Conservation (phyloP, 2,329 filamentous ascomycete genomes). For the Fusarium nelsonii region DNA sequence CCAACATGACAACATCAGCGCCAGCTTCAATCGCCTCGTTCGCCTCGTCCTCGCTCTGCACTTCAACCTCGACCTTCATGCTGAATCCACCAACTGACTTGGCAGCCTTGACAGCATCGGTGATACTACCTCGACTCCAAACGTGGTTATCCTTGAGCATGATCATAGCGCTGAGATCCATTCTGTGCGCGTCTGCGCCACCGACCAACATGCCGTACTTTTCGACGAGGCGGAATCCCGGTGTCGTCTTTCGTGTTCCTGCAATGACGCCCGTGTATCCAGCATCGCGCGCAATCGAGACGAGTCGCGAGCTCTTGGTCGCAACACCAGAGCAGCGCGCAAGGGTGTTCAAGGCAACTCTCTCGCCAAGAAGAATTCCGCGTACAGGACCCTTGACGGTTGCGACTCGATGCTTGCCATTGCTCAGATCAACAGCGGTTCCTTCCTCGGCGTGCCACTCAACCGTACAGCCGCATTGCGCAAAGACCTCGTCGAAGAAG, state of each 20-base stretch:
- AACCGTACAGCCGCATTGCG: conserved; percentile 89
- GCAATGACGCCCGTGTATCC: conserved; percentile 89
- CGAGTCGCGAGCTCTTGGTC: conserved; percentile 70
- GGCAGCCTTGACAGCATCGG: conserved; percentile 85
- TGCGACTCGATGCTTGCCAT: conserved; percentile 73
- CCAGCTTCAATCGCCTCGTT: conserved; percentile 91
- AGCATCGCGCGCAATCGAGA: conserved; percentile 68
- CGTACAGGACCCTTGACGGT: conserved; percentile 88
- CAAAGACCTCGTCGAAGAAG: conserved; percentile 95
- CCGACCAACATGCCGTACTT: conserved; percentile 98
- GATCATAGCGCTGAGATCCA: conserved; percentile 93
- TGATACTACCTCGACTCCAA: conserved; percentile 89
- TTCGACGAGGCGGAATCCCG: conserved; percentile 93
- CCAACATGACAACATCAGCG: conserved; percentile 96
- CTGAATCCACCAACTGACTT: conserved; percentile 88
- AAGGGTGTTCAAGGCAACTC: conserved; percentile 91
- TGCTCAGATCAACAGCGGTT: conserved; percentile 70
- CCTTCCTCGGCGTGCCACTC: conserved; percentile 90
- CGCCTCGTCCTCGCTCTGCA: conserved; percentile 87
- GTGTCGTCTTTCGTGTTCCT: conserved; percentile 96
- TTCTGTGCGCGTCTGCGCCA: conserved; percentile 89
- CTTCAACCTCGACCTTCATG: conserved; percentile 96
- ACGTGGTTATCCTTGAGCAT: conserved; percentile 99
- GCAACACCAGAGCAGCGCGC: conserved; percentile 93
- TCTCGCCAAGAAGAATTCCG: conserved; percentile 85